Evolutionary conservation across 257 asterid species (phyloP).

Genomic region (Solanum virginianum): DNA sequence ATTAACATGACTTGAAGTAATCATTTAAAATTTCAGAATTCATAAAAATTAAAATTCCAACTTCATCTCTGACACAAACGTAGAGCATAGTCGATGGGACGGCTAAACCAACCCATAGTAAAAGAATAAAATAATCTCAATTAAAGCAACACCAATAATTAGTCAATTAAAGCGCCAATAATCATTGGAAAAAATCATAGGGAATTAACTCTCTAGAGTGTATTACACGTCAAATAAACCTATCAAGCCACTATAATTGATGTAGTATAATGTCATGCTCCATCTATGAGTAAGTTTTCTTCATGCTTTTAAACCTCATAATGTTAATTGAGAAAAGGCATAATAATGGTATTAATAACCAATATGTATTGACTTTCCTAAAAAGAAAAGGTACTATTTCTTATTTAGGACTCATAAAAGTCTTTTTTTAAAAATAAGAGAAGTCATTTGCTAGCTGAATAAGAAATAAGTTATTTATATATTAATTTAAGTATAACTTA

Average conservation of each 20-base stretch:
- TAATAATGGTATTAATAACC: not conserved
- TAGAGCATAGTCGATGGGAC: not conserved
- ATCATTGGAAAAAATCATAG: not conserved
- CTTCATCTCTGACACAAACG: accelerated
- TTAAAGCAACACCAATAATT: not conserved
- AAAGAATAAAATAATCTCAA: not conserved
- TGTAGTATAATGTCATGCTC: not conserved
- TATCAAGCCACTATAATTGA: not conserved
- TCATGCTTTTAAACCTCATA: not conserved
- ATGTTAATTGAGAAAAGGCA: no score
- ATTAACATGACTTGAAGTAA: not conserved
- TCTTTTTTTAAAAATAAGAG: no score
- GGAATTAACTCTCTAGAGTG: not conserved
- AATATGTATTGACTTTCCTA: no score
- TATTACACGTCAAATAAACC: no score
- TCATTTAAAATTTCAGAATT: not conserved
- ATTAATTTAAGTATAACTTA: no score
- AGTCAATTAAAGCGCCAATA: no score
- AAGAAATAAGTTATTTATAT: no score
- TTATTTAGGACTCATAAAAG: no score
- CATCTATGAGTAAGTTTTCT: no score
- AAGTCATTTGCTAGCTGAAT: no score
- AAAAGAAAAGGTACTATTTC: no score
- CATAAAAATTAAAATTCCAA: not conserved
- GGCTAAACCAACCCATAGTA: not conserved